Evolutionary conservation across 495 filamentous ascomycete genomes (phyloP), one percentile per base, ranked within the genome.

Genomic region (Chaetomium cochliodes): DNA sequence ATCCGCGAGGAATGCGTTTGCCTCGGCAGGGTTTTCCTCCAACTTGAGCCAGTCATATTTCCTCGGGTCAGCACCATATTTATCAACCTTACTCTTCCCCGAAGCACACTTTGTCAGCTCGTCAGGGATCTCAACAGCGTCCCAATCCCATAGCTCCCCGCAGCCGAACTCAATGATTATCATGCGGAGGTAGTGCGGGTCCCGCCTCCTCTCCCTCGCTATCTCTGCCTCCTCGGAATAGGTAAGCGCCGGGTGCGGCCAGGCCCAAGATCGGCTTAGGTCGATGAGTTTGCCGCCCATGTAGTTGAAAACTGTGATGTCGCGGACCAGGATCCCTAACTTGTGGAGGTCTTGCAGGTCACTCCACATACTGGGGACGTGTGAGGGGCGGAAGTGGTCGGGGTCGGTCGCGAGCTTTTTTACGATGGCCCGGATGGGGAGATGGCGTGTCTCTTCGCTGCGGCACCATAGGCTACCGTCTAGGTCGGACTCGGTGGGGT

Each of bases 201-300:
- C 55, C 5, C 7, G 4, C 8, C 8, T 2, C 23, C 20, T 26
- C 1, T 16, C 5, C 0, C 9, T 2, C 13, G 26, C 12, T 16
- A 59, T 6, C 0, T 30, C 15, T 0, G 3, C 15, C 6, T 23
- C 22, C 13, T 18, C 1, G 5, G 5, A n/a, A 6, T 44, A 2
- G 3, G 8, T 11, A 5, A 47, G 12, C 2, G 13, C 41, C 20
- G 63, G 56, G 4, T 65, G 63, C 16, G 49, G 49, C 37, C 47
- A 59, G 33, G 68, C 67, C 65, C 62, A 65, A 3, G 59, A 62
- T 11, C n/a, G 23, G 65, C 68, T 60, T 41, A 70, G 65, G 54
- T 70, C 65, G n/a, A 65, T 23, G 26, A 67, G 54, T 54, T 65
- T 65, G 2, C 62, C 65, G 16, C 25, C 52, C 15, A 67, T 22